Base-by-base conservation (phyloP, 768 basidiomycete species). In the Phaeolepiota aurea region DNA sequence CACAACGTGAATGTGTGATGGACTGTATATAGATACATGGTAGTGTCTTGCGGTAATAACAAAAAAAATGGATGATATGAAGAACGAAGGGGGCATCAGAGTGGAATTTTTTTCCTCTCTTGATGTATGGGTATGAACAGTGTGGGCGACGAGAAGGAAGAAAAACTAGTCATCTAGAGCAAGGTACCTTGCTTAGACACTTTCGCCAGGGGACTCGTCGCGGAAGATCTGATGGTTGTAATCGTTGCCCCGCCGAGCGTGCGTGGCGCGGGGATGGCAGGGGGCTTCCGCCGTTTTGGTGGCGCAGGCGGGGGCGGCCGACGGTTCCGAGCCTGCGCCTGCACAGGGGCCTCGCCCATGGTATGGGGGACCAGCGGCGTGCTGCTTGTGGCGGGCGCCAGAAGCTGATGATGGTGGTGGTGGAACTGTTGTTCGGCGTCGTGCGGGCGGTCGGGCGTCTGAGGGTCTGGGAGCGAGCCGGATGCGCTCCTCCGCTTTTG, bases 271-370 rank as follows among this genome's bases (percentile, higher is more conserved):
- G 86, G 82, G 33, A 81, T 67, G 12, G 84, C 79, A 22, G 86
- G 85, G 1, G 85, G 77, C 49, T 82, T 83, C 52, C 85, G 63
- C 33, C 84, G 68, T 52, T 77, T 77, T 2, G 71, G 71, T 14
- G 82, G 81, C 7, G 78, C 72, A n/a, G 85, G 78, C 0, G 84
- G 79, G 2, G 83, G 72, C 3, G 71, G 63, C 41, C 77, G 59
- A 41, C 72, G 67, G 21, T 52, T 61, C 38, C 55, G 56, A 20
- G 53, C 54, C 23, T 47, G 48, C 21, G 7, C n/a, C 18, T 35
- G 33, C 16, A 19, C 16, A 5, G 33, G 33, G 15, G 18, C 16
- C 25, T 7, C 25, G 15, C 16, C 33, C 16, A 19, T 7, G 9
- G 15, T 9, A 9, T 16, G 33, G 15, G 12, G 33, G 7, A 19